phyloP scores from a whole-genome alignment of 176 grass and related monocot species.

The Urochloa ruziziensis region DNA sequence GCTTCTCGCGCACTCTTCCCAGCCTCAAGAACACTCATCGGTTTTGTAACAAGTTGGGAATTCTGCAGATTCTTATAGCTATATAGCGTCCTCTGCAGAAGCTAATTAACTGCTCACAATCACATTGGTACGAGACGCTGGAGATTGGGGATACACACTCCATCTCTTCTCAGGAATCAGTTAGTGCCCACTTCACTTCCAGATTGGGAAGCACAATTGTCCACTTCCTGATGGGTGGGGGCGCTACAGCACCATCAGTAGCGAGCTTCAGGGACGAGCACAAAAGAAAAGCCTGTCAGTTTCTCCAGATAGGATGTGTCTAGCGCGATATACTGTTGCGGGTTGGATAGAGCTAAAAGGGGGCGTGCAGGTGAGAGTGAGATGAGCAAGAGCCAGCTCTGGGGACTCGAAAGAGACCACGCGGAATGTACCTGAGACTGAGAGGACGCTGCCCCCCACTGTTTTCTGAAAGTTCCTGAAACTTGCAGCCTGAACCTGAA shows the following conservation, averaged over 20 bases:
- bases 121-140: no score
- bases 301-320: conserved; percentile 1
- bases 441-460: neutral
- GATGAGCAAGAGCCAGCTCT: neutral
- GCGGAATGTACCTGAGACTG: neutral
- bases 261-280: neutral
- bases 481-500: conserved; percentile 6
- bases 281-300: neutral
- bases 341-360: neutral
- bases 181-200: neutral
- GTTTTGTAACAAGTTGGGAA: neutral
- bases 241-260: conserved; percentile 1
- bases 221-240: neutral
- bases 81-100: neutral
- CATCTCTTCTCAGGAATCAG: neutral
- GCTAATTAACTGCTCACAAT: no score
- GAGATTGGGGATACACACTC: no score
- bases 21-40: neutral
- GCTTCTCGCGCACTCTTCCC: neutral
- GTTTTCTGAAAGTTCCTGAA: conserved; percentile 29
- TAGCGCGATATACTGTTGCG: conserved; percentile 9
- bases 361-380: neutral
- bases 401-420: neutral
- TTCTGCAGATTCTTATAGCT: neutral
- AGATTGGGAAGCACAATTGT: neutral